Percentiles rank a stretch among this genome's conserved stretches.
These are phyloP conservation scores for Ophiosphaerella korrae DNA, from an alignment of 2,329 filamentous ascomycete species.

Conservation along the genomic window DNA sequence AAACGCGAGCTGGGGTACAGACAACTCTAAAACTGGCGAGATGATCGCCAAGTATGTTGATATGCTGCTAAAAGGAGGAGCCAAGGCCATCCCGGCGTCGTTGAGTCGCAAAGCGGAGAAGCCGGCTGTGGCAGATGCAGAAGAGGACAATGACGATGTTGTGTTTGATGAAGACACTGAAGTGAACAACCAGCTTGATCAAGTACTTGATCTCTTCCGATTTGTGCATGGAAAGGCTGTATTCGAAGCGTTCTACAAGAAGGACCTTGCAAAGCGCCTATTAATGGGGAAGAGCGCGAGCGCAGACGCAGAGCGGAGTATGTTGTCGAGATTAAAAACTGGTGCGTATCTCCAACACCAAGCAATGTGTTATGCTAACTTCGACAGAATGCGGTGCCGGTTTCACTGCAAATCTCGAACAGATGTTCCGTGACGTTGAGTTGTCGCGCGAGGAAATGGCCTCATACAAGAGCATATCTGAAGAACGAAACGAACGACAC, in stretches of 20 bases:
- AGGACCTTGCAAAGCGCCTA: slow-evolving; percentile 85
- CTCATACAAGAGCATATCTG: slow-evolving; percentile 75
- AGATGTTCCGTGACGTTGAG: slow-evolving; percentile 99
- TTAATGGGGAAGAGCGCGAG: slow-evolving; percentile 92
- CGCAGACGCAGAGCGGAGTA: slow-evolving; percentile 92
- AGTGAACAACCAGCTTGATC: slow-evolving; percentile 88
- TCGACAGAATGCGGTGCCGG: slow-evolving; percentile 79
- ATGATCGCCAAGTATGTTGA: slow-evolving; percentile 99
- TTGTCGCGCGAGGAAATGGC: slow-evolving; percentile 89
- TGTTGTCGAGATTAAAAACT: slow-evolving; percentile 87
- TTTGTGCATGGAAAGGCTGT: slow-evolving; percentile 98
- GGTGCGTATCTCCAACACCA: slow-evolving; percentile 44
- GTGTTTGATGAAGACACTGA: slow-evolving; percentile 89
- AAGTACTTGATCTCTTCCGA: slow-evolving; percentile 90
- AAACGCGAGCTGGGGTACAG: slow-evolving; percentile 73
- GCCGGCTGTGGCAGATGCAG: slow-evolving; percentile 62
- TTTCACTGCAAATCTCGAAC: slow-evolving; percentile 96
- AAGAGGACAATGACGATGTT: slow-evolving; percentile 63
- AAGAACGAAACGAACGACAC: slow-evolving; percentile 62
- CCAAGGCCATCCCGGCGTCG: slow-evolving; percentile 78
- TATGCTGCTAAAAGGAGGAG: slow-evolving; percentile 80
- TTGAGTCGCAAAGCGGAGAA: slow-evolving; percentile 65
- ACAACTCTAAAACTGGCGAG: slow-evolving; percentile 93
- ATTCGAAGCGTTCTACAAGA: slow-evolving; percentile 99
- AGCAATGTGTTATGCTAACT: slow-evolving; percentile 13